These are phyloP conservation scores for Colletotrichum sp. DNA, from an alignment of 2,329 filamentous ascomycete genomes.

Conservation along the genomic window DNA sequence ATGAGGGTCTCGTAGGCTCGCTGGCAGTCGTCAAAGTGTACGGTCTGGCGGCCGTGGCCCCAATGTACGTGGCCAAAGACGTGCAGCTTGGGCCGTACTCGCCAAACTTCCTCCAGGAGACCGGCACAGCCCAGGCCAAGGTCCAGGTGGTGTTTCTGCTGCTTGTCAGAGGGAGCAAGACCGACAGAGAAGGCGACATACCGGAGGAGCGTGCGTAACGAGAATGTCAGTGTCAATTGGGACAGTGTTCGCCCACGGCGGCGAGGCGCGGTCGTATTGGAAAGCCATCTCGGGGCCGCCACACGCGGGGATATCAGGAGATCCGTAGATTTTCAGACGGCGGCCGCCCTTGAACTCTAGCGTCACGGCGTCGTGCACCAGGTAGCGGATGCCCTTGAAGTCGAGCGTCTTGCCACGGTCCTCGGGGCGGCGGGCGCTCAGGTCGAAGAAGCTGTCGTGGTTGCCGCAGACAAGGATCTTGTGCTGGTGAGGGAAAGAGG, in stretches of 20 bases:
- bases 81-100: conserved; percentile 76
- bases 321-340: conserved; percentile 76
- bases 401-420: conserved; percentile 64
- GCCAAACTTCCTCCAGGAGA: conserved; percentile 75
- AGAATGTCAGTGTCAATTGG: conserved; percentile 78
- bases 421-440: conserved; percentile 59
- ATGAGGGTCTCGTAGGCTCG: conserved; percentile 71
- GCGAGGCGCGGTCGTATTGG: conserved; percentile 69
- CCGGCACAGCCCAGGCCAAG: conserved; percentile 73
- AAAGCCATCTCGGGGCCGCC: conserved; percentile 78
- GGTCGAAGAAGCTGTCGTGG: conserved; percentile 87
- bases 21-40: conserved; percentile 79
- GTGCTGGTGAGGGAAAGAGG: conserved; percentile 72
- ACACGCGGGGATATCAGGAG: conserved; percentile 78
- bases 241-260: conserved; percentile 76
- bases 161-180: background rate
- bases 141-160: conserved; percentile 69
- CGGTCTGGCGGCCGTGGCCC: conserved; percentile 70
- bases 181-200: conserved; percentile 30
- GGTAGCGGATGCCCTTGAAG: conserved; percentile 74
- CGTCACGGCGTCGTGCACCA: conserved; percentile 71
- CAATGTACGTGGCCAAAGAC: conserved; percentile 88
- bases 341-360: conserved; percentile 66
- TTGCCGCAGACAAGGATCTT: conserved; percentile 89
- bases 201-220: conserved; percentile 81